A percentile compares a stretch with the other conserved stretches of the same genome.
These are phyloP conservation scores for Ulota crispa DNA, from an alignment of 225 moss, liverwort and hornwort genomes.

Conservation along the genomic window DNA sequence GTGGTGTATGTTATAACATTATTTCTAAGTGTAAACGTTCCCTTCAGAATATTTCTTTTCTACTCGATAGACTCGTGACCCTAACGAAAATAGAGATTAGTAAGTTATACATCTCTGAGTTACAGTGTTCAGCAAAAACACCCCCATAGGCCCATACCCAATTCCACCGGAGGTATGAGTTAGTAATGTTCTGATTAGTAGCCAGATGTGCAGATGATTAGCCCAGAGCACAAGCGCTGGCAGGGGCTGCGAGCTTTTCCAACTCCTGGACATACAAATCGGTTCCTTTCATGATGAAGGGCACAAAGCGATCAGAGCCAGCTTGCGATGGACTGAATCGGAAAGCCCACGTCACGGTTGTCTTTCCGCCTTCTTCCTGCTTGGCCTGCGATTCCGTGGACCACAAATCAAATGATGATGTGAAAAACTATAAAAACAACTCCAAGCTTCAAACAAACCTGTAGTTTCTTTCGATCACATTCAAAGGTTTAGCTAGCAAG, in stretches of 20 bases:
- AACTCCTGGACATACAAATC: conserved; percentile 62
- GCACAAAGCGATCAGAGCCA: conserved; percentile 47
- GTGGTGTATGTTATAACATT: too few species aligned
- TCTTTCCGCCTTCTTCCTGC: conserved; percentile 52
- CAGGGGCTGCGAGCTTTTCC: conserved; percentile 49
- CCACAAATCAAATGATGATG: neutral
- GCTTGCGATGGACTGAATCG: conserved; percentile 57
- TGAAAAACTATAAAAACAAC: neutral
- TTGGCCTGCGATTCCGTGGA: conserved; percentile 35
- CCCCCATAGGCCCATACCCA: neutral
- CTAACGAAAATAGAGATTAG: neutral
- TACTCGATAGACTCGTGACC: neutral
- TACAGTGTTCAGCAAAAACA: neutral
- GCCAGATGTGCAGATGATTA: neutral
- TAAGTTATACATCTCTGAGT: neutral
- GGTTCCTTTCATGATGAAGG: conserved; percentile 62
- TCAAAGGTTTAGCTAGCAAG: neutral
- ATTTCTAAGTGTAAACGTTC: neutral
- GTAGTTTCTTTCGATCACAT: neutral
- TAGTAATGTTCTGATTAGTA: neutral
- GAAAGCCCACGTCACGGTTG: conserved; percentile 55
- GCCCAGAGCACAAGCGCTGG: neutral
- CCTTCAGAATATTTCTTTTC: too few species aligned
- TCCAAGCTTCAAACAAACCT: neutral
- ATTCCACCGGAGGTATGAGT: neutral